Base-by-base conservation (phyloP, 345 rosid genomes). In the Eucalyptus cloeziana region DNA sequence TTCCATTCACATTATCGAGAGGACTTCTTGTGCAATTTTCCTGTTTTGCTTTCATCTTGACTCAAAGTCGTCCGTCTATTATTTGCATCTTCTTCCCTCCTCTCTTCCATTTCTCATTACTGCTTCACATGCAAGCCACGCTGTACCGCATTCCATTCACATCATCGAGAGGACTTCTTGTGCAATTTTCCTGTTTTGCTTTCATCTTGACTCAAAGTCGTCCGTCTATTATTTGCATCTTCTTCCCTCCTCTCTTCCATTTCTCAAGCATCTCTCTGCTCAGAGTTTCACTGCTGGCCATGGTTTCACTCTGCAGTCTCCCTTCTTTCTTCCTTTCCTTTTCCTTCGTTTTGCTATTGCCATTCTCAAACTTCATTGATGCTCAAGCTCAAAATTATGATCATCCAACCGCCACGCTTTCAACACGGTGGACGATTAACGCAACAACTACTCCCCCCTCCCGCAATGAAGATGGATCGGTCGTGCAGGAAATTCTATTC, bases 61-160 rank as follows among this genome's bases (percentile, higher is more conserved):
- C 76, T 31, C 40, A 4, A 31, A 67, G 40, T 7, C 50, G 14
- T 4, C 19, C 4, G 16, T n/a, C 21, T 31, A 17, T 7, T 37
- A 7, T n/a, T 31, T 15, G 8, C 79, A 31, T 67, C 40, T 2
- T 31, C 79, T 15, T 4, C 1, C 79, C 40, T 67, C 40, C 17
- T 16, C 79, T n/a, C 50, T 49, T 49, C 50, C 50, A 49, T 49
- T 49, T 49, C 40, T 67, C 79, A 15, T n/a, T n/a, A n/a, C 3
- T 15, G 17, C 54, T 0, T 3, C 0, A 15, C 19, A 2, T 17
- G 7, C 54, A 2, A 5, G 5, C 5, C 51, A 13, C 51, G 51
- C 16, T 13, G 16, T 1, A 49, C 2, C 2, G 16, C 51, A 13
- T 13, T 14, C 51, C 51, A 14, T 1, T 49, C 7, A 49, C 17